A percentile compares a stretch with the other conserved stretches of the same genome.
These are phyloP conservation scores for Ceratocystis cacaofunesta DNA, from an alignment of 2,329 filamentous ascomycete genomes.

Conservation along the genomic window DNA sequence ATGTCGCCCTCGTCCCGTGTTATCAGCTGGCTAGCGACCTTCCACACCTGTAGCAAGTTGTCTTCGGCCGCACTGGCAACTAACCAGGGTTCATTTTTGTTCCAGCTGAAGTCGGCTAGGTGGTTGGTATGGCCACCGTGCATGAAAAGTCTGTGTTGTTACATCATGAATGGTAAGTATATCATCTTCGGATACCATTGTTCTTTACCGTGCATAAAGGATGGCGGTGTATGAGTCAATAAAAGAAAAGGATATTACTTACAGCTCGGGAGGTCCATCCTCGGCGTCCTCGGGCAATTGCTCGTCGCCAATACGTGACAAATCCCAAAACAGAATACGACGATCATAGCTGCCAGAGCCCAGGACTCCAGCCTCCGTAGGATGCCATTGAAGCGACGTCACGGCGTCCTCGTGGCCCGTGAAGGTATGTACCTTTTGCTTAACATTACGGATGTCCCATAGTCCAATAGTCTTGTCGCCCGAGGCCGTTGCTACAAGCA, in stretches of 20 bases:
- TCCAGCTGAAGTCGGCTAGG: conserved; percentile 95
- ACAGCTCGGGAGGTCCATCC: conserved; percentile 89
- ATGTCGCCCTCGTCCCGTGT: conserved; percentile 62
- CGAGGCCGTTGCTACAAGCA: conserved; percentile 79
- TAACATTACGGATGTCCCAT: conserved; percentile 88
- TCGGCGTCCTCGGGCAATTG: conserved; percentile 89
- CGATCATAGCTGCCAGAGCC: conserved; percentile 88
- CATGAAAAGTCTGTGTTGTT: conserved; percentile 64
- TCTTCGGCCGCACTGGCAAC: conserved; percentile 93
- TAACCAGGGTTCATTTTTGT: conserved; percentile 90
- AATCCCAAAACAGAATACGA: conserved; percentile 90
- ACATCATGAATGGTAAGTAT: neutral
- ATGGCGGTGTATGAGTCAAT: neutral
- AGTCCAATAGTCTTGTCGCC: conserved; percentile 89
- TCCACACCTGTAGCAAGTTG: conserved; percentile 92
- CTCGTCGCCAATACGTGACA: conserved; percentile 82
- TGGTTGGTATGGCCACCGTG: conserved; percentile 96
- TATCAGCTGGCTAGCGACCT: conserved; percentile 68
- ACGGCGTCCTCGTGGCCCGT: conserved; percentile 82
- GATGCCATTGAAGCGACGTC: conserved; percentile 89
- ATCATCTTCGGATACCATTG: neutral
- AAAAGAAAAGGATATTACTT: conserved; percentile 28
- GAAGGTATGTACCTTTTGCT: conserved; percentile 75
- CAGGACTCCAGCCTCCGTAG: conserved; percentile 72
- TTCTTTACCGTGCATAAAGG: neutral